These are phyloP conservation scores for Cucumis variabilis DNA, from an alignment of 331 rosid genomes.

Conservation along the genomic window DNA sequence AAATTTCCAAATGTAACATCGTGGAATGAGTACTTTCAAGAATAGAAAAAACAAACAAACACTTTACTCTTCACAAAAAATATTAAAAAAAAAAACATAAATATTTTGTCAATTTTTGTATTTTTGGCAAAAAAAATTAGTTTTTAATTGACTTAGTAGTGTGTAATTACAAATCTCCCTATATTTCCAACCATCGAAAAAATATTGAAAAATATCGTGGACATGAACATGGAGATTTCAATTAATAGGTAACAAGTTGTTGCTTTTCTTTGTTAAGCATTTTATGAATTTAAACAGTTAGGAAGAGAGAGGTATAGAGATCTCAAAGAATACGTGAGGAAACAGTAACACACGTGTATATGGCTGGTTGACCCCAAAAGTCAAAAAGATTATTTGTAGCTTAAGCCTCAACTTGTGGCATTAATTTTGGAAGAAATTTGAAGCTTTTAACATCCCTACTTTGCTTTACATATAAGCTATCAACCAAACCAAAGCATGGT, in stretches of 20 bases:
- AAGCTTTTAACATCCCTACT: background rate
- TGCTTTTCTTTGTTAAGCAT: background rate
- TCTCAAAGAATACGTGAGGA: background rate
- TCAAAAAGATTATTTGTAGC: background rate
- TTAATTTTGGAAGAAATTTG: background rate
- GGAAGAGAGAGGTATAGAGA: background rate
- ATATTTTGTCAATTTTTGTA: too few relatives aligned
- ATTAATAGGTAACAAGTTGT: background rate
- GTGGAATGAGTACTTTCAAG: too few relatives aligned
- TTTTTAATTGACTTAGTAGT: too few relatives aligned
- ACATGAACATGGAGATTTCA: background rate
- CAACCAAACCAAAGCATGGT: background rate
- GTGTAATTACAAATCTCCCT: too few relatives aligned
- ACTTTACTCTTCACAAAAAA: too few relatives aligned
- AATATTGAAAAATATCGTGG: too few relatives aligned
- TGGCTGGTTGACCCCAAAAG: background rate
- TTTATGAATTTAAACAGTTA: background rate
- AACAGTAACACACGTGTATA: background rate
- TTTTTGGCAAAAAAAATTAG: too few relatives aligned
- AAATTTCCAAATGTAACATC: too few relatives aligned
- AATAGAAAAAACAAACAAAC: too few relatives aligned
- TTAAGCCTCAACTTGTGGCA: background rate
- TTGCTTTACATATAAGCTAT: background rate
- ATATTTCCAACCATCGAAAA: too few relatives aligned
- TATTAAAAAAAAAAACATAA: too few relatives aligned